A percentile compares a stretch with the other conserved stretches of the same genome.
These are phyloP conservation scores for Amaranthus hypochondriacus DNA, from an alignment of 148 eudicot genomes.

Conservation along the genomic window DNA sequence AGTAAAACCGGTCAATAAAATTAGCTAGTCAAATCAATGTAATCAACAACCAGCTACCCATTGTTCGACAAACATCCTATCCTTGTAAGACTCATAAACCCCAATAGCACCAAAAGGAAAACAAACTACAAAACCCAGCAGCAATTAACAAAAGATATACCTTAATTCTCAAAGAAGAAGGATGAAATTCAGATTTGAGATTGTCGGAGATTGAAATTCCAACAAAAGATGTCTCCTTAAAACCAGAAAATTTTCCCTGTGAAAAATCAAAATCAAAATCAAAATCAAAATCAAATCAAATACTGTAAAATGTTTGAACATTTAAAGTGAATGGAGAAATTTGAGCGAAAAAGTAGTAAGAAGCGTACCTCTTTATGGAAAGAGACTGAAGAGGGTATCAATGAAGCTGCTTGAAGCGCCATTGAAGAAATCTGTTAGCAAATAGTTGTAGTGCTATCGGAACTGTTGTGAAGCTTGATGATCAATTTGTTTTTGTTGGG, in stretches of 20 bases:
- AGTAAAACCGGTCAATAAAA: too few species aligned
- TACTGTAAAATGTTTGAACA: not conserved
- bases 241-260: conserved; percentile 36
- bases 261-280: not conserved
- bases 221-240: conserved; percentile 47
- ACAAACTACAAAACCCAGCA: too few species aligned
- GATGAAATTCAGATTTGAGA: conserved; percentile 28
- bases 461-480: not conserved
- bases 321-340: not conserved
- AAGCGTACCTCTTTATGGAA: conserved; percentile 47
- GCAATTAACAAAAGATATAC: conserved; percentile 17
- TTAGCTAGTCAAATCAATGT: too few species aligned
- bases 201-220: conserved; percentile 39
- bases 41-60: too few species aligned
- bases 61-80: too few species aligned
- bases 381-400: conserved; percentile 41
- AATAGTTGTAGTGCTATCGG: not conserved
- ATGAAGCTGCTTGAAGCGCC: conserved; percentile 58
- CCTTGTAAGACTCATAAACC: too few species aligned
- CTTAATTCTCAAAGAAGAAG: conserved; percentile 36
- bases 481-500: not conserved
- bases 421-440: conserved; percentile 12
- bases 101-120: too few species aligned
- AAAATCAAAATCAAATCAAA: not conserved
- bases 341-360: not conserved